Evolutionary conservation across 148 eudicot genomes (phyloP).

Genomic region (Rhododendron ferrugineum): DNA sequence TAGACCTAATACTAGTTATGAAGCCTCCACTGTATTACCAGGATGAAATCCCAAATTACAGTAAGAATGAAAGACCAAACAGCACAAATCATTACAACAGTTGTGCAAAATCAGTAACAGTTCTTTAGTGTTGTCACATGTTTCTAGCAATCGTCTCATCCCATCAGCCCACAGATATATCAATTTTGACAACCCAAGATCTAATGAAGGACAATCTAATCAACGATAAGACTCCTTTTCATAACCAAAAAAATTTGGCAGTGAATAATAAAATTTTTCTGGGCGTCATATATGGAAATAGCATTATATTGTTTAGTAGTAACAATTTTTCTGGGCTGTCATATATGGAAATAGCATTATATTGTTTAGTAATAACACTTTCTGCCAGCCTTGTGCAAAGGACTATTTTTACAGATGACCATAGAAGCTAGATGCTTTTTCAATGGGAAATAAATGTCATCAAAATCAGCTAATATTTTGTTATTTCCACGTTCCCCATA

Average conservation of each 20-base stretch:
- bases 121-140: neutral
- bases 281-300: neutral
- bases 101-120: neutral
- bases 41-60: neutral
- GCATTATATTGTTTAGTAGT: neutral
- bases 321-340: neutral
- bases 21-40: neutral
- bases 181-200: neutral
- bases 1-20: neutral
- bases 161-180: neutral
- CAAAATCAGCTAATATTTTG: neutral
- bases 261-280: neutral
- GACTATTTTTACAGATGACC: neutral
- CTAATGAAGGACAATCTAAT: neutral
- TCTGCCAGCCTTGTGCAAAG: conserved; percentile 1
- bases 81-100: neutral
- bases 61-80: neutral
- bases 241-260: neutral
- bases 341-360: neutral
- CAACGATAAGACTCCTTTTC: neutral
- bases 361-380: neutral
- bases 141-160: neutral
- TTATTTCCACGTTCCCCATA: neutral
- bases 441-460: conserved; percentile 2
- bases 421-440: neutral